Evolutionary conservation across 2,329 filamentous ascomycete species (phyloP).

Genomic region (Calonectria crousiana): DNA sequence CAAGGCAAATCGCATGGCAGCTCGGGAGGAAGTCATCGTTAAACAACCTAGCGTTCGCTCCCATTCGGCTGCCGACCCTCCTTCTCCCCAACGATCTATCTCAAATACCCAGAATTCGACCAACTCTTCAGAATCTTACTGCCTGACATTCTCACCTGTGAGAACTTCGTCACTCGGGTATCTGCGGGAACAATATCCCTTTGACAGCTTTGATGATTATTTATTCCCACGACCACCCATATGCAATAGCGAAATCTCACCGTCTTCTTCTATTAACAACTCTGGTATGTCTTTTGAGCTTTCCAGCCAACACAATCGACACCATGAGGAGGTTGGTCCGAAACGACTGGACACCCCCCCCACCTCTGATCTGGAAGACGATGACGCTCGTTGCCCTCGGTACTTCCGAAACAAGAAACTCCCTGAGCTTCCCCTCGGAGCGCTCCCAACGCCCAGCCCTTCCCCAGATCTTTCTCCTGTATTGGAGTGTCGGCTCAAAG

Average conservation of each 20-base stretch:
- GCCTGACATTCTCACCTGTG: conserved; percentile 35
- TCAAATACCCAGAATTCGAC: conserved; percentile 29
- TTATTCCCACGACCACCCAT: conserved; percentile 53
- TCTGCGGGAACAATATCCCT: conserved; percentile 36
- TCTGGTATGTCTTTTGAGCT: conserved; percentile 37
- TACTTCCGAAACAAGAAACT: conserved; percentile 45
- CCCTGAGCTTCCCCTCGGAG: conserved; percentile 40
- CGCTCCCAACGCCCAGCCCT: conserved; percentile 49
- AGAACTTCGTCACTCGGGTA: conserved; percentile 44
- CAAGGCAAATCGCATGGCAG: conserved; percentile 66
- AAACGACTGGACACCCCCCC: conserved; percentile 50
- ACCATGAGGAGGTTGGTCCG: conserved; percentile 34
- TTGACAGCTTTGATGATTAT: conserved; percentile 51
- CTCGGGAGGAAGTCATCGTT: conserved; percentile 61
- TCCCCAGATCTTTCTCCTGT: conserved; percentile 51
- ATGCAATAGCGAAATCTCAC: conserved; percentile 41
- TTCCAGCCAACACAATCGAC: conserved; percentile 41
- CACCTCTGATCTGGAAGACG: conserved; percentile 50
- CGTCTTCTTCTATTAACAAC: conserved; percentile 38
- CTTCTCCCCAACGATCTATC: conserved; percentile 33
- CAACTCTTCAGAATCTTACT: conserved; percentile 28
- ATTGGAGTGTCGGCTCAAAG: conserved; percentile 42
- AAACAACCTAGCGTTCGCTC: conserved; percentile 46
- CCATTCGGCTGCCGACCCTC: conserved; percentile 42
- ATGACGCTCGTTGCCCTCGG: conserved; percentile 27